Evolutionary conservation across 2,329 filamentous ascomycete genomes (phyloP).

Genomic region (Talaromyces pinophilus): DNA sequence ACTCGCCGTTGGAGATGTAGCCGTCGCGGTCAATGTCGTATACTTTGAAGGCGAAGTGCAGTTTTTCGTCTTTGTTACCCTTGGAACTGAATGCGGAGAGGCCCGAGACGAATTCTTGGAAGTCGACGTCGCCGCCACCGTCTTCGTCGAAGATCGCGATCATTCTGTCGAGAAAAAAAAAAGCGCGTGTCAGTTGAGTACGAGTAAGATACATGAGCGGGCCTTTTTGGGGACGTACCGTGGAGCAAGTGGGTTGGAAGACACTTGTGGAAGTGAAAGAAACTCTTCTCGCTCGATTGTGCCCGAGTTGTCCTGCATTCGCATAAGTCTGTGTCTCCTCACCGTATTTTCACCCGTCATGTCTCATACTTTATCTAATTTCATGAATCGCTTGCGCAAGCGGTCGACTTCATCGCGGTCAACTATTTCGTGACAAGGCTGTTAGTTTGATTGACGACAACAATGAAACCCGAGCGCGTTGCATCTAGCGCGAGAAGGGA

Average conservation of each 20-base stretch:
- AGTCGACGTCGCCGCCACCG: conserved; percentile 95
- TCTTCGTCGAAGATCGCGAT: conserved; percentile 99
- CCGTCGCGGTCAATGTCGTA: conserved; percentile 99
- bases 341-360: neutral
- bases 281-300: conserved; percentile 99
- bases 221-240: conserved; percentile 56
- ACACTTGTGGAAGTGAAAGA: conserved; percentile 93
- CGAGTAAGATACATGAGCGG: no score
- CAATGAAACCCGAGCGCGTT: neutral
- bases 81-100: conserved; percentile 95
- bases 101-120: conserved; percentile 96
- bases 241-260: conserved; percentile 94
- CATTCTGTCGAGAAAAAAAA: conserved; percentile 63
- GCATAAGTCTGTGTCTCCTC: conserved; percentile 17
- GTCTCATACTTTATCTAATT: conserved; percentile 82
- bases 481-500: neutral
- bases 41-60: conserved; percentile 97
- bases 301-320: conserved; percentile 82
- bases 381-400: conserved; percentile 97
- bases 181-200: neutral
- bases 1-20: conserved; percentile 97
- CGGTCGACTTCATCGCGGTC: conserved; percentile 96
- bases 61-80: conserved; percentile 98
- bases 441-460: neutral
- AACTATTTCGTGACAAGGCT: conserved; percentile 58